Base-by-base conservation (phyloP, 1,284 basidiomycete species). In the Fomitopsis palustris region DNA sequence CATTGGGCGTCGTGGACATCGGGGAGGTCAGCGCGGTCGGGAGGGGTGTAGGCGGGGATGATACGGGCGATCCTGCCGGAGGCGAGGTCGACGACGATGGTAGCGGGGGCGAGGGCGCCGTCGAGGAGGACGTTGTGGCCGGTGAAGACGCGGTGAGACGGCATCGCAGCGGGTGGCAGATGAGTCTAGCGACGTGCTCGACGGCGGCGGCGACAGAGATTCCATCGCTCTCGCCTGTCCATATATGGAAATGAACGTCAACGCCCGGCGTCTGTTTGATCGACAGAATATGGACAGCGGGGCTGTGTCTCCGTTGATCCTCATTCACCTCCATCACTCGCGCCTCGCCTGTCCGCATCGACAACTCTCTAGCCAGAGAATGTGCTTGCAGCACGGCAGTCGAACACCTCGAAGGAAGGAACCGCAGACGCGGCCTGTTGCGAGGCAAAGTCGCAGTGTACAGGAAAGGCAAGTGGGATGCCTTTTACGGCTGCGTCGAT, bases 11-110 rank as follows among this genome's bases (percentile, higher is more conserved):
- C 72, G 12, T 70, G 62, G 37, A 74, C 64, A 58, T 70, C 69
- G 35, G 71, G 63, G 39, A 80, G 77, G 41, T 78, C 74, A 53
- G 73, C 64, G 62, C 69, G 62, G 35, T 70, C 55, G 62, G 69
- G 62, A 57, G 72, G 68, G 62, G 64, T 66, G 63, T 61, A 66
- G 8, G 6, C 35, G 35, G 4, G 35, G 31, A 77, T 74, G 45
- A 95, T 76, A 54, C 82, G 75, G 19, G 75, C 72, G 69, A 96
- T 92, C 72, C 85, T 88, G 33, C 93, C 93, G 1, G 85, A 80
- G 8, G 63, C 58, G 25, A 73, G 70, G 67, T 90, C 83, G 51
- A 93, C 77, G 55, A 87, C 77, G 68, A 95, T 78, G 2, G 92
- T 92, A 17, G 90, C 93, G 4, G 90, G 84, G 38, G 77, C 77